Evolutionary conservation across 176 grass and related monocot genomes (phyloP).

Genomic region (Poa annua): DNA sequence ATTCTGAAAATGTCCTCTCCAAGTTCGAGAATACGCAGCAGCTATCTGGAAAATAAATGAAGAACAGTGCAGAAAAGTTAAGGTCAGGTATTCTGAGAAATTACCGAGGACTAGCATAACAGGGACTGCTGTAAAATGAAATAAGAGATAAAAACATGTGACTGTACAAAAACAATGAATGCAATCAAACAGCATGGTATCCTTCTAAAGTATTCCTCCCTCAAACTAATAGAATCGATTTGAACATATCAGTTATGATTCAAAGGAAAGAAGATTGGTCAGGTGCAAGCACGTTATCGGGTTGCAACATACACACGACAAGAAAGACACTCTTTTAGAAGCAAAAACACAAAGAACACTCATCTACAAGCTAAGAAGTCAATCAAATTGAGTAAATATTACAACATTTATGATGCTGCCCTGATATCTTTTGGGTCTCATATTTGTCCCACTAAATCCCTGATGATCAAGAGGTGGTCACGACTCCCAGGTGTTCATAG

Average conservation of each 20-base stretch:
- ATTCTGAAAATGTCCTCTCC: conserved; percentile 99
- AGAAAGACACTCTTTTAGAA: not conserved
- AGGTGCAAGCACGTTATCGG: not conserved
- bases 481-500: not conserved
- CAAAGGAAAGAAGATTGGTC: not conserved
- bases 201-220: conserved; percentile 3
- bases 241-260: not conserved
- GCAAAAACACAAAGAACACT: not conserved
- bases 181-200: not conserved
- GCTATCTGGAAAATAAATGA: conserved; percentile 63
- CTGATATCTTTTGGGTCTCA: conserved; percentile 3
- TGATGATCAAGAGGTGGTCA: conserved; percentile 22
- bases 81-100: conserved; percentile 19
- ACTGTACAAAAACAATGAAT: not conserved
- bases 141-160: conserved; percentile 8
- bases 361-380: not conserved
- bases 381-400: not conserved
- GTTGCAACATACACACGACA: not conserved
- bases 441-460: not conserved
- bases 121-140: conserved; percentile 2
- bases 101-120: not conserved
- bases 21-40: conserved; percentile 88
- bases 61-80: not conserved
- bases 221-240: not conserved
- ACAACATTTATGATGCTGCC: not conserved